Percentiles rank a stretch among this genome's conserved stretches.
Conservation (phyloP, 306 rosid genomes). For the Adenanthera pavonina region DNA sequence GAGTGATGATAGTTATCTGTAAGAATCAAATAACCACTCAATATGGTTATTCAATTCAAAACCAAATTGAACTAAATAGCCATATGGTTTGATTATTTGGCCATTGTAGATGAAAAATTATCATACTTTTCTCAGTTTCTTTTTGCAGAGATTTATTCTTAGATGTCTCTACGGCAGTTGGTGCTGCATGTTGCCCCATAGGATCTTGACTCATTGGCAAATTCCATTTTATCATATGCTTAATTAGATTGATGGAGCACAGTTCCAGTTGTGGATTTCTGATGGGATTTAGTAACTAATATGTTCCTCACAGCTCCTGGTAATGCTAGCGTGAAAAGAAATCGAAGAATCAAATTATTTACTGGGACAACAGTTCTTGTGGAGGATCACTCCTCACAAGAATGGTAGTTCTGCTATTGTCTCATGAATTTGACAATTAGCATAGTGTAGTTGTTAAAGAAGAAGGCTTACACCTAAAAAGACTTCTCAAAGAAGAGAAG, state of each 20-base stretch:
- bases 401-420: neutral
- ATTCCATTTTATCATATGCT: constrained; percentile 30
- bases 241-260: constrained; percentile 25
- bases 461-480: too few species aligned
- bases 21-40: neutral
- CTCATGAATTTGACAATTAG: neutral
- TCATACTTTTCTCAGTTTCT: constrained; percentile 3
- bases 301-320: constrained; percentile 5
- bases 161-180: constrained; percentile 14
- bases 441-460: too few species aligned
- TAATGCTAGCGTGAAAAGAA: neutral
- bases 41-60: constrained; percentile 6
- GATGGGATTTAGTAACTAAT: constrained; percentile 10
- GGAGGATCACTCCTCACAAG: neutral
- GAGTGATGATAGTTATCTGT: neutral
- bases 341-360: too few species aligned
- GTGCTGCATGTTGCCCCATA: constrained; percentile 30
- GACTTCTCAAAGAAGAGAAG: too few species aligned
- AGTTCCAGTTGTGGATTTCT: constrained; percentile 1
- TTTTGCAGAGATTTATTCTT: constrained; percentile 41
- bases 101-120: neutral
- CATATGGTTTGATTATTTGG: neutral
- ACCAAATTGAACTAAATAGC: neutral
- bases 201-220: constrained; percentile 13
- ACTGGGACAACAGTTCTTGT: too few species aligned